Evolutionary conservation across 2,329 filamentous ascomycete species (phyloP), one percentile per base, ranked within the genome.

Genomic region (Aspergillus sergii): DNA sequence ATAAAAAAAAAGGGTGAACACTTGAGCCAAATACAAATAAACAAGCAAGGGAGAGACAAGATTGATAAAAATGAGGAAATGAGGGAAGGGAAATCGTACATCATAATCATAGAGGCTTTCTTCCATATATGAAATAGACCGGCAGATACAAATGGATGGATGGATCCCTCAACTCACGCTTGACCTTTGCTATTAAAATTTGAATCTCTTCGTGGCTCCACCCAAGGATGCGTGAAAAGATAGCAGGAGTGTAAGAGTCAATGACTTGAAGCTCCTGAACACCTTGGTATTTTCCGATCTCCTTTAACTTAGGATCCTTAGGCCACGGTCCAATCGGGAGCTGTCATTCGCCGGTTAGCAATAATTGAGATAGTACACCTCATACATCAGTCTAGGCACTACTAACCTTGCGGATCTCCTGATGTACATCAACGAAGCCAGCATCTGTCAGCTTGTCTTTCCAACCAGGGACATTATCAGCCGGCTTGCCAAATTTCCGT

Each of bases 251-350:
- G 16, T 55, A 55, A 9, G 51, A 55, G 32, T 55, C 51, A 28
- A 55, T 55, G 32, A 55, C 51, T 4, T 55, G 51, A n/a, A 55
- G 34, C 21, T 55, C 51, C 12, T 55, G 51, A n/a, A 55, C 34
- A 11, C n/a, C 51, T 39, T 55, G 51, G n/a, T 55, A 55, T 26
- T 39, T 55, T 39, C 51, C 51, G 8, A 55, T 39, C 51, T 55
- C 51, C 34, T 55, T 55, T 14, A 55, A 26, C 21, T 16, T 36
- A 10, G 32, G 51, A 8, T 55, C 51, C 32, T 55, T 55, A 7
- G 51, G 51, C 51, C 51, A 55, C 14, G n/a, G 51, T 21, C 51
- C 51, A 34, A 55, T 55, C 23, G 51, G 51, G 7, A 55, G n/a
- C 51, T 55, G 26, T 6, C 9, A n/a, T 6, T 51, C 10, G 9